Conservation (phyloP, 2,329 filamentous ascomycete species). For the Colletotrichum paranaense region DNA sequence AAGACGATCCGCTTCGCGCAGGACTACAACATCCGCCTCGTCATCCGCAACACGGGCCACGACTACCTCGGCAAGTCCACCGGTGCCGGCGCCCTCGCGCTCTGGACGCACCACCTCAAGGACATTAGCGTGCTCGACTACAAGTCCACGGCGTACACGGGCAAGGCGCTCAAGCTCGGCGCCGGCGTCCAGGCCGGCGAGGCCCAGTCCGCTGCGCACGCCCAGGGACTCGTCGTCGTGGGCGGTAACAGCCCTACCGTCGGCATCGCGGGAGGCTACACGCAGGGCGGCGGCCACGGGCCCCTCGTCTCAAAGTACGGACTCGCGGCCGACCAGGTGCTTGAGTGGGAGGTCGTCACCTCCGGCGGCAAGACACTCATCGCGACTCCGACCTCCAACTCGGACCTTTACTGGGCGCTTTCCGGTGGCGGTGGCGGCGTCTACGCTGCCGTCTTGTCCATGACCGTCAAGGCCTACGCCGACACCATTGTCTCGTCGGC, state of each 20-base stretch:
- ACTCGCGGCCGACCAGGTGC: constrained; percentile 63
- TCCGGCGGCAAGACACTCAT: constrained; percentile 53
- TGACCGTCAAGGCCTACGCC: constrained; percentile 50
- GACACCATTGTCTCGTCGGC: constrained; percentile 54
- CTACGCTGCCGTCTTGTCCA: constrained; percentile 61
- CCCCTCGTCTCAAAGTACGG: constrained; percentile 58
- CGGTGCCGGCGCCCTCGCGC: constrained; percentile 47
- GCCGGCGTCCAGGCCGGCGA: constrained; percentile 61
- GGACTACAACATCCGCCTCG: constrained; percentile 55
- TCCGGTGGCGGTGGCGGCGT: constrained; percentile 63
- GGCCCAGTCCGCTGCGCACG: constrained; percentile 50
- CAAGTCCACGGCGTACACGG: constrained; percentile 51
- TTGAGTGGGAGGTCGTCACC: constrained; percentile 62
- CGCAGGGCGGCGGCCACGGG: constrained; percentile 66
- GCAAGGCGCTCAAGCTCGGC: constrained; percentile 59
- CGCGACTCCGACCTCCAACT: constrained; percentile 54
- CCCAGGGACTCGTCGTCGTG: constrained; percentile 53
- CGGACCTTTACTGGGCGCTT: constrained; percentile 68
- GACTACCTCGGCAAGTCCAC: constrained; percentile 50
- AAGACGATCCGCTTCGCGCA: constrained; percentile 46
- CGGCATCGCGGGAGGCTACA: constrained; percentile 65
- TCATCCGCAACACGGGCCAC: constrained; percentile 48
- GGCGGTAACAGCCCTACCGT: constrained; percentile 62
- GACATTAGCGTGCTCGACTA: constrained; percentile 44
- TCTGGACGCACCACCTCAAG: constrained; percentile 56